Evolutionary conservation across 345 rosid species (phyloP).

Genomic region (Microcos paniculata): DNA sequence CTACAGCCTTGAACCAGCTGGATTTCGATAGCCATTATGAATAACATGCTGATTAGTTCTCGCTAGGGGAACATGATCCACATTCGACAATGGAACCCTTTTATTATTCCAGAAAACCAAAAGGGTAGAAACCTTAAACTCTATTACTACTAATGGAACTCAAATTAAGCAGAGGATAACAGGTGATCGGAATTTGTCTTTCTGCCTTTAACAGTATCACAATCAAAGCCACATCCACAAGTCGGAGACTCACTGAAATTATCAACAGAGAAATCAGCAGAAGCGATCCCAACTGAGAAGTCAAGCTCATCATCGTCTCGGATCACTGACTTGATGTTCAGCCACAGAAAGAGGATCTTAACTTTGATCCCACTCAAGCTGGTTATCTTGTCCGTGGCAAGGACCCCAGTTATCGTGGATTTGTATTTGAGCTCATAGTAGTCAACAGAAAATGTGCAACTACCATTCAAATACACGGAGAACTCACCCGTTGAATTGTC

Average conservation of each 20-base stretch:
- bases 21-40: background rate
- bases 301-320: constrained; percentile 39
- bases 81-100: background rate
- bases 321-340: constrained; percentile 38
- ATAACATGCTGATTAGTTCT: background rate
- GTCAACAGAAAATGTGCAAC: constrained; percentile 39
- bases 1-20: background rate
- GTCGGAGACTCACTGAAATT: constrained; percentile 39
- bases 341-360: constrained; percentile 44
- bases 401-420: constrained; percentile 34
- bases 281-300: constrained; percentile 50
- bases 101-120: background rate
- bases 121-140: background rate
- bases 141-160: background rate
- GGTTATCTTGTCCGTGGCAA: constrained; percentile 34
- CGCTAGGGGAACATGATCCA: background rate
- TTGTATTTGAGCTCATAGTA: constrained; percentile 49
- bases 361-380: constrained; percentile 44
- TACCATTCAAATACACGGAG: constrained; percentile 27
- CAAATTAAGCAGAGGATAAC: constrained; percentile 15
- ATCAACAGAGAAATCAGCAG: constrained; percentile 36
- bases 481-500: constrained; percentile 42
- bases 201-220: constrained; percentile 15
- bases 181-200: background rate
- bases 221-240: constrained; percentile 55